Evolutionary conservation across 805 yeast genomes (phyloP).

Genomic region (Nadsonia fulvescens): DNA sequence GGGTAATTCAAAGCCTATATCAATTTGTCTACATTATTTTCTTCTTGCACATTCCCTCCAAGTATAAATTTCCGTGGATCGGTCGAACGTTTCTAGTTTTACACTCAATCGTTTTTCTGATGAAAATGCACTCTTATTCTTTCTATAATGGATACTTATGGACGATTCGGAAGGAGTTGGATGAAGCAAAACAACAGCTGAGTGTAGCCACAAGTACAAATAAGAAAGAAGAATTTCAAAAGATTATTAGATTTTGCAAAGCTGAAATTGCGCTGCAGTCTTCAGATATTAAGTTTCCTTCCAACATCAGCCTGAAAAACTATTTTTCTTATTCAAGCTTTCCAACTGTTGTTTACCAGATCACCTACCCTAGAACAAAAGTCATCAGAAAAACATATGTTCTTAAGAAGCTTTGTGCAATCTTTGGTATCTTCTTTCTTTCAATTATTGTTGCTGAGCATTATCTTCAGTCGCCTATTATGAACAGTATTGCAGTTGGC

Average conservation of each 20-base stretch:
- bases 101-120: constrained; percentile 70
- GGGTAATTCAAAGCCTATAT: constrained; percentile 37
- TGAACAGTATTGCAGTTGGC: constrained; percentile 37
- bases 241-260: constrained; percentile 48
- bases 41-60: constrained; percentile 40
- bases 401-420: constrained; percentile 50
- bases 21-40: constrained; percentile 36
- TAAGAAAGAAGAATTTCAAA: constrained; percentile 18
- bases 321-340: constrained; percentile 69
- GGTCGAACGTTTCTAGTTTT: constrained; percentile 70
- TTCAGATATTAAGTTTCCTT: constrained; percentile 37
- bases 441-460: constrained; percentile 71
- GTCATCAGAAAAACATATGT: constrained; percentile 54
- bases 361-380: constrained; percentile 63
- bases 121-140: constrained; percentile 92
- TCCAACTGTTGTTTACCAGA: constrained; percentile 61
- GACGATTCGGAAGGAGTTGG: constrained; percentile 11
- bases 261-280: constrained; percentile 54
- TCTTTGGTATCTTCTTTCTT: constrained; percentile 69
- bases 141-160: constrained; percentile 80
- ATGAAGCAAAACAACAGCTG: constrained; percentile 6
- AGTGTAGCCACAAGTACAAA: constrained; percentile 2
- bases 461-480: constrained; percentile 54
- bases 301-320: constrained; percentile 43
- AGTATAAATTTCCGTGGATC: constrained; percentile 63